A percentile compares a stretch with the other conserved stretches of the same genome.
phyloP scores from a whole-genome alignment of 2,329 filamentous ascomycete species.

The Parastagonospora avenae region DNA sequence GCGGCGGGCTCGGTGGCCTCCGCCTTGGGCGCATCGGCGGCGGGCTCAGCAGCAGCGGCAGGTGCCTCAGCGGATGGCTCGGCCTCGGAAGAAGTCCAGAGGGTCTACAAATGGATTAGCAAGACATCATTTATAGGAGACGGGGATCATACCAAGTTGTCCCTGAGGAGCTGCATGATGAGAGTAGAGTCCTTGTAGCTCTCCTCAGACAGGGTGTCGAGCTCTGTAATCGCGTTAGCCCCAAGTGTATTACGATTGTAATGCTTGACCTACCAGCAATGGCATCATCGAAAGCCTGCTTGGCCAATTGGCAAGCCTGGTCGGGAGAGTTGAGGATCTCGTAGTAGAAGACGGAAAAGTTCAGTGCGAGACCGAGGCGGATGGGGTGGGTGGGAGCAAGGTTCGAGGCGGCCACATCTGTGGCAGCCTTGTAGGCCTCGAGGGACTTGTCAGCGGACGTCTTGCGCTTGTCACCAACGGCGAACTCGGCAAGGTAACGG shows the following conservation, averaged over 20 bases:
- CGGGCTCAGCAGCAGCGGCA: slow-evolving; percentile 61
- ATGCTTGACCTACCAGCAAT: slow-evolving; percentile 71
- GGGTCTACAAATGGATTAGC: slow-evolving; percentile 65
- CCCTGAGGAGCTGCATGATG: slow-evolving; percentile 97
- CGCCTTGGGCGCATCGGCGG: slow-evolving; percentile 57
- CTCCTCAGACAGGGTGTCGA: slow-evolving; percentile 96
- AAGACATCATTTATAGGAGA: neutral
- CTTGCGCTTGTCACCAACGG: slow-evolving; percentile 93
- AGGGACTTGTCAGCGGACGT: slow-evolving; percentile 90
- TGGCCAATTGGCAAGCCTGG: slow-evolving; percentile 96
- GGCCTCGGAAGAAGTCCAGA: slow-evolving; percentile 98
- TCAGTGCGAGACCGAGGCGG: slow-evolving; percentile 87
- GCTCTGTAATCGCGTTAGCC: slow-evolving; percentile 63
- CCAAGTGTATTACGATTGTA: neutral
- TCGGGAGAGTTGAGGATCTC: slow-evolving; percentile 99
- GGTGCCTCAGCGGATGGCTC: slow-evolving; percentile 70
- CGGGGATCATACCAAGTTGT: slow-evolving; percentile 76
- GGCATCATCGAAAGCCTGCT: slow-evolving; percentile 94
- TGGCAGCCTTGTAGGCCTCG: slow-evolving; percentile 95
- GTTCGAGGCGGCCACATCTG: slow-evolving; percentile 87
- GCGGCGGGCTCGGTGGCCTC: slow-evolving; percentile 49
- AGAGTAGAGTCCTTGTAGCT: slow-evolving; percentile 99
- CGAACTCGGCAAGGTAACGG: slow-evolving; percentile 98
- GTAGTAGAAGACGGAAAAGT: slow-evolving; percentile 99
- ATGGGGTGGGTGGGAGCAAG: slow-evolving; percentile 92